phyloP scores from a whole-genome alignment of 1,284 basidiomycete species.

The Athelia psychrophila region DNA sequence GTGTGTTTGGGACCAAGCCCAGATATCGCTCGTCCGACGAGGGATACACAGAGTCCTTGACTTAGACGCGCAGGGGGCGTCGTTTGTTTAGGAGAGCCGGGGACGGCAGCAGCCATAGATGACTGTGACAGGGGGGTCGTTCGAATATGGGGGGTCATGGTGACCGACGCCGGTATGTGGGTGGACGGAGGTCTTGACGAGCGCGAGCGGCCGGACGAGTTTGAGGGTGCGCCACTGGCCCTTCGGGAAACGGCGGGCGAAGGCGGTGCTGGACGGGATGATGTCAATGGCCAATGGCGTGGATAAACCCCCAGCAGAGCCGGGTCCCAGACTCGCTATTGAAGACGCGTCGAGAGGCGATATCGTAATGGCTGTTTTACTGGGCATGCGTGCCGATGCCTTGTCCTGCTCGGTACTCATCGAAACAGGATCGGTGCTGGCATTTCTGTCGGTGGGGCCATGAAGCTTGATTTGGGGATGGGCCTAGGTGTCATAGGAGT shows the following conservation, averaged over 20 bases:
- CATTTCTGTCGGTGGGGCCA: too few relatives aligned
- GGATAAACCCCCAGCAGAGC: slow-evolving; percentile 22
- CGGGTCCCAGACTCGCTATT: slow-evolving; percentile 9
- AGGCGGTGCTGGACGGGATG: slow-evolving; percentile 62
- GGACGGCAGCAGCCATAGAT: slow-evolving; percentile 1
- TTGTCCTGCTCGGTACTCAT: too few relatives aligned
- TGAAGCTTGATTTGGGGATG: too few relatives aligned
- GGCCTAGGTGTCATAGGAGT: too few relatives aligned
- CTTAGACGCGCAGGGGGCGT: slow-evolving; percentile 36
- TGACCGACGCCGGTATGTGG: slow-evolving; percentile 10
- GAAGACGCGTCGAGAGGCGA: slow-evolving; percentile 12
- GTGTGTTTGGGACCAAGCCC: slow-evolving; percentile 52
- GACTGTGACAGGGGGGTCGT: slow-evolving; percentile 5
- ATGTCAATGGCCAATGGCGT: slow-evolving; percentile 35
- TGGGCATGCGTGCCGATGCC: too few relatives aligned
- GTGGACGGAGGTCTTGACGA: slow-evolving; percentile 18
- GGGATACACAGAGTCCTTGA: slow-evolving; percentile 63
- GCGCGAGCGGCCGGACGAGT: slow-evolving; percentile 24
- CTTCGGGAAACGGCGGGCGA: slow-evolving; percentile 61
- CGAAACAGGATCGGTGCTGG: too few relatives aligned
- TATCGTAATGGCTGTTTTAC: not conserved
- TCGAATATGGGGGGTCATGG: slow-evolving; percentile 1
- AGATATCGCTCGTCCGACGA: slow-evolving; percentile 49
- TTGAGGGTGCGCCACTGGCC: slow-evolving; percentile 40
- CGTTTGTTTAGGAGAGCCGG: slow-evolving; percentile 6